Base-by-base conservation (phyloP, 176 grass and related monocot genomes). In the Oryza coarctata region DNA sequence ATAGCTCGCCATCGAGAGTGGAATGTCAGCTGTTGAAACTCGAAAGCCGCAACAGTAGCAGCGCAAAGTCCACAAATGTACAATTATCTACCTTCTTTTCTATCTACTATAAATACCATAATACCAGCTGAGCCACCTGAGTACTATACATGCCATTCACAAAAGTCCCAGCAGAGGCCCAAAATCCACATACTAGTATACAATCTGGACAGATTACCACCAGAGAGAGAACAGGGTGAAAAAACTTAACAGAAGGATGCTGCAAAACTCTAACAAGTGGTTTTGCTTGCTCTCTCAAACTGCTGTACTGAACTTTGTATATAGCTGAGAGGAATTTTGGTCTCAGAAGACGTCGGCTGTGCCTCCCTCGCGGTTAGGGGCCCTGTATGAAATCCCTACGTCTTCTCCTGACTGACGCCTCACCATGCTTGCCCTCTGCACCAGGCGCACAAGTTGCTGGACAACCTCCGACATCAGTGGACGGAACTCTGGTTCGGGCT, bases 381-480 rank as follows among this genome's bases (percentile, higher is more conserved):
- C 63, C 40, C 96, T 83, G 76, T 93, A 92, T 3, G 96, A 95
- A 38, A 77, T 87, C 22, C 96, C 93, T 5, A 95, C 33, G 15
- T 95, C 96, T 6, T 98, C 96, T 14, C 87, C 92, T 0, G 91
- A 98, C 3, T 88, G 86, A 1, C 96, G 86, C 27, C 86, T 80
- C 0, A 89, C 70, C 31, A 91, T 88, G 65, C 83, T 93, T 0
- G 96, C 90, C 78, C 93, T 85, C 85, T 98, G 96, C 89, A 91
- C 75, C 71, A 98, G 71, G n/a, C 91, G 86, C 58, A 95, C 96
- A 11, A 98, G 87, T 57, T 93, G 90, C 77, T 98, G 96, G 41
- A 98, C 96, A 23, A 98, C 96, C 34, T 98, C 93, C 1, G 93
- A 98, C 89, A 98, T 98, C 2, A 93, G 93, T 15, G 96, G 96